These are phyloP conservation scores for Mucor velutinosus DNA, from an alignment of 371 early-diverging fungal genomes.

Conservation along the genomic window DNA sequence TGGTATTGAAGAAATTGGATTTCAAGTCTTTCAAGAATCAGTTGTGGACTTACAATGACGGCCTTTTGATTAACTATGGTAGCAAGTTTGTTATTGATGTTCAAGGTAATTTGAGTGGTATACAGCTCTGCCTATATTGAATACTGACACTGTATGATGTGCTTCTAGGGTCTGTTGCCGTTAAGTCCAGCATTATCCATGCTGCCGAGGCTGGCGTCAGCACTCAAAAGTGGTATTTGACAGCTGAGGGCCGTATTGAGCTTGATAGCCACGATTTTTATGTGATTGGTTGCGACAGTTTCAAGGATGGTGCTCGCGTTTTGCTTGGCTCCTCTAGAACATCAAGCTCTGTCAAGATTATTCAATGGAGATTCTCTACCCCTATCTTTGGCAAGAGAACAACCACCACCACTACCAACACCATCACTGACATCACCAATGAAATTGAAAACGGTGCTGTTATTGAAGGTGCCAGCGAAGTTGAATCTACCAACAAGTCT, in stretches of 20 bases:
- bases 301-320: slow-evolving; percentile 21
- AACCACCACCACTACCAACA: not conserved
- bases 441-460: slow-evolving; percentile 25
- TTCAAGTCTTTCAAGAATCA: slow-evolving; percentile 38
- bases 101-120: slow-evolving; percentile 27
- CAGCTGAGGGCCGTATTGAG: slow-evolving; percentile 40
- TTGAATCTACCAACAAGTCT: slow-evolving; percentile 9
- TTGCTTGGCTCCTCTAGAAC: slow-evolving; percentile 5
- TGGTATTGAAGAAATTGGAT: slow-evolving; percentile 33
- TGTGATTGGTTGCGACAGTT: slow-evolving; percentile 23
- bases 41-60: slow-evolving; percentile 58
- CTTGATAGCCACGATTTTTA: slow-evolving; percentile 31
- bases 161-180: slow-evolving; percentile 23
- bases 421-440: slow-evolving; percentile 15
- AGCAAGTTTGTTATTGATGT: slow-evolving; percentile 45
- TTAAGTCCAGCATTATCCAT: slow-evolving; percentile 23
- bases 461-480: slow-evolving; percentile 29
- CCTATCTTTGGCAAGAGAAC: slow-evolving; percentile 44
- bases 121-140: not conserved
- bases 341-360: slow-evolving; percentile 5
- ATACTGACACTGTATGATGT: not conserved
- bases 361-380: slow-evolving; percentile 44
- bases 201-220: slow-evolving; percentile 24
- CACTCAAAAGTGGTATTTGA: slow-evolving; percentile 45
- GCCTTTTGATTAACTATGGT: slow-evolving; percentile 57